A percentile compares a stretch with the other conserved stretches of the same genome.
Conservation (phyloP, 768 basidiomycete species). For the Podaxis rugospora region DNA sequence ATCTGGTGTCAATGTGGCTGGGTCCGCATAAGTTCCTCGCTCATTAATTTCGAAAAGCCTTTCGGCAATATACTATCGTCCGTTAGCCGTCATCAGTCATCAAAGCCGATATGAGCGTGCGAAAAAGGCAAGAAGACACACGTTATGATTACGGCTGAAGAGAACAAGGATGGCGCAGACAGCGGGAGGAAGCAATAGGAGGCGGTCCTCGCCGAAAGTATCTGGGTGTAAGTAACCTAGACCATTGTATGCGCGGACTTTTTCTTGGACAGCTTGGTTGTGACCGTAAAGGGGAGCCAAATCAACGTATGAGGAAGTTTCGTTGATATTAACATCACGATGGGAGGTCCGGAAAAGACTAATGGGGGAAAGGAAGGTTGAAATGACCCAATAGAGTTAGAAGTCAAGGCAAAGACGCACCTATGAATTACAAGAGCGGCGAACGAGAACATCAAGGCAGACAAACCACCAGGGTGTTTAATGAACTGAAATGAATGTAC, state of each 20-base stretch:
- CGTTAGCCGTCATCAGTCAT: neutral
- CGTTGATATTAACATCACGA: slow-evolving; percentile 61
- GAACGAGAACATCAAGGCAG: slow-evolving; percentile 76
- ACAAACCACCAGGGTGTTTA: slow-evolving; percentile 75
- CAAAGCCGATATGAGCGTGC: neutral
- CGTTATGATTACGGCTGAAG: slow-evolving; percentile 90
- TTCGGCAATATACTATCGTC: slow-evolving; percentile 65
- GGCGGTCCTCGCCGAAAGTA: slow-evolving; percentile 72
- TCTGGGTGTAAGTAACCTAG: slow-evolving; percentile 67
- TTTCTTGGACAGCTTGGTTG: slow-evolving; percentile 53
- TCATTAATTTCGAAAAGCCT: slow-evolving; percentile 82
- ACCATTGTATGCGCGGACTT: slow-evolving; percentile 55
- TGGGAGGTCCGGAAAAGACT: slow-evolving; percentile 85
- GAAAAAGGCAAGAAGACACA: slow-evolving; percentile 28
- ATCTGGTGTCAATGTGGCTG: slow-evolving; percentile 37
- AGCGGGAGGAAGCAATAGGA: slow-evolving; percentile 76
- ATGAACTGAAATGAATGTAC: slow-evolving; percentile 47
- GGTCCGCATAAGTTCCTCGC: slow-evolving; percentile 56
- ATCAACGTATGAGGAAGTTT: slow-evolving; percentile 86
- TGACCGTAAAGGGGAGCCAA: slow-evolving; percentile 81
- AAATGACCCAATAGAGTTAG: neutral
- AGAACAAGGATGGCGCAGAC: slow-evolving; percentile 72
- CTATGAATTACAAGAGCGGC: slow-evolving; percentile 80
- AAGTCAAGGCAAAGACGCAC: slow-evolving; percentile 27
- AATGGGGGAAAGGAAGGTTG: neutral